Percentiles rank a stretch among this genome's conserved stretches.
phyloP scores from a whole-genome alignment of 306 rosid species.

The Senna tora region DNA sequence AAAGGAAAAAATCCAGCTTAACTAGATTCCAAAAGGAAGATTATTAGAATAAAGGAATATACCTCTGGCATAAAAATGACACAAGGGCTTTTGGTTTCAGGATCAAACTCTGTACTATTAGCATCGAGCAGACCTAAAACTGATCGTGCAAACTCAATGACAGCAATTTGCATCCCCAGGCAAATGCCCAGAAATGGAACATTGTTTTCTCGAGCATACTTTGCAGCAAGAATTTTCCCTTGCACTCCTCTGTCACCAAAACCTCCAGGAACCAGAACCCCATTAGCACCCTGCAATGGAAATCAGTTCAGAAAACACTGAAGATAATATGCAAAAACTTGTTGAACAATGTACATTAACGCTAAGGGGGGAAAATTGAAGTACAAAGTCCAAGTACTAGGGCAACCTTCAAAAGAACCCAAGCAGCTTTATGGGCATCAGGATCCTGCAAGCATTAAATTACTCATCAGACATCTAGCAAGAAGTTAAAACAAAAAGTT shows the following conservation, averaged over 20 bases:
- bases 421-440: conserved; percentile 61
- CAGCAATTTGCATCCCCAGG: conserved; percentile 92
- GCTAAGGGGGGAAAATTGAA: conserved; percentile 10
- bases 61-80: conserved; percentile 97
- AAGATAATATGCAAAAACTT: conserved; percentile 10
- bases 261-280: conserved; percentile 87
- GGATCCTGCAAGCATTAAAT: conserved; percentile 58
- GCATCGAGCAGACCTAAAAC: conserved; percentile 74
- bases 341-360: conserved; percentile 16
- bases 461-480: conserved; percentile 17
- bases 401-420: conserved; percentile 77
- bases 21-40: conserved; percentile 21
- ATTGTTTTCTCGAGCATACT: conserved; percentile 76
- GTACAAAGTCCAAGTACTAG: conserved; percentile 8
- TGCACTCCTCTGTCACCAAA: conserved; percentile 86
- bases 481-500: conserved; percentile 1
- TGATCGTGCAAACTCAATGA: conserved; percentile 80
- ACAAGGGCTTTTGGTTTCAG: conserved; percentile 70
- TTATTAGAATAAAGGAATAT: background rate
- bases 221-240: conserved; percentile 89
- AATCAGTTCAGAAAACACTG: conserved; percentile 30
- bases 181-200: conserved; percentile 87
- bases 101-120: conserved; percentile 79
- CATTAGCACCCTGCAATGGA: conserved; percentile 83
- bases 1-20: conserved; percentile 24